Conservation (phyloP, 257 asterid species). For the Ajuga chamaepitys region DNA sequence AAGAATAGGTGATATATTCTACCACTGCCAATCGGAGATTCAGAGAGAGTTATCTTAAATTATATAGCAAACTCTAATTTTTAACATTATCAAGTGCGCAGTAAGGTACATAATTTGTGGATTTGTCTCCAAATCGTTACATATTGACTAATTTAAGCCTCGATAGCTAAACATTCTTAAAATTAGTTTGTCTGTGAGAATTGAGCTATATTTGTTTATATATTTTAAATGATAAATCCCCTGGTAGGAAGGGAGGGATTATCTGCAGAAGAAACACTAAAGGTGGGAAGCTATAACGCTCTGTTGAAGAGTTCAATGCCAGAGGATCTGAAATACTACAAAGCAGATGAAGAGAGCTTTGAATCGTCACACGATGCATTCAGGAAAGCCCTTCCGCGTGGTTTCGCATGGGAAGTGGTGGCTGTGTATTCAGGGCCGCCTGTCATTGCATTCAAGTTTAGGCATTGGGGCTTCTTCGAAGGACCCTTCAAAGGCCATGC, state of each 20-base stretch:
- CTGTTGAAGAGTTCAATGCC: constrained; percentile 78
- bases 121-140: no score
- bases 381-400: constrained; percentile 69
- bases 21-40: no score
- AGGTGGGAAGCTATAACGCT: constrained; percentile 74
- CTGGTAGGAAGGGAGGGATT: constrained; percentile 58
- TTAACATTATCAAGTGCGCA: no score
- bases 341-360: constrained; percentile 74
- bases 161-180: no score
- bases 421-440: constrained; percentile 78
- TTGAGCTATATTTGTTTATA: no score
- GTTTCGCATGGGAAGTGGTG: constrained; percentile 84
- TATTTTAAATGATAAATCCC: background rate
- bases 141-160: no score
- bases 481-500: constrained; percentile 75
- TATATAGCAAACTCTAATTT: no score
- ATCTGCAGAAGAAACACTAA: constrained; percentile 62
- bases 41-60: no score
- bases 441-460: constrained; percentile 54
- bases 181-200: no score
- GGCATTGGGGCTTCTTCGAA: constrained; percentile 95
- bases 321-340: constrained; percentile 61
- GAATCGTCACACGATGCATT: constrained; percentile 74
- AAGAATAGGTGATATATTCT: no score
- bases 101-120: no score